Evolutionary conservation across 164 flowering plant genomes (phyloP).

Genomic region (Vitis labrusca): DNA sequence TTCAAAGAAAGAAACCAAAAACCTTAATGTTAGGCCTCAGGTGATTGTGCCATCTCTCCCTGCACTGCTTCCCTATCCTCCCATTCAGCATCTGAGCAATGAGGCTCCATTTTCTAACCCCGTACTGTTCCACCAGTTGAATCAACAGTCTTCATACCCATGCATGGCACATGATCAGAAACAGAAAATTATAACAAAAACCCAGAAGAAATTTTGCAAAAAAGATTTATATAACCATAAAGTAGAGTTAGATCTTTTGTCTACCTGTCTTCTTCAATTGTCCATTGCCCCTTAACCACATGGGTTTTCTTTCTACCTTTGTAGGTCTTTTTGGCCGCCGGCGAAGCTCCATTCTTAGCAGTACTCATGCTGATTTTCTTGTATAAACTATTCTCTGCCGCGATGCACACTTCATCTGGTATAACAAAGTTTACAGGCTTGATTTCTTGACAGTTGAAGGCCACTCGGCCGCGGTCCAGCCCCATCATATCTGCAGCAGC

Average conservation of each 20-base stretch:
- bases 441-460: conserved; percentile 16
- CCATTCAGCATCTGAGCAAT: conserved; percentile 47
- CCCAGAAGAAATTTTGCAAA: neutral
- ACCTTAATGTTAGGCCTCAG: conserved; percentile 55
- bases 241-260: neutral
- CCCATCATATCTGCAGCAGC: conserved; percentile 7
- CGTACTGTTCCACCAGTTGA: conserved; percentile 38
- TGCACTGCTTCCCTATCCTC: conserved; percentile 51
- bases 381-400: conserved; percentile 27
- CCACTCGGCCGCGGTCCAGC: conserved; percentile 7
- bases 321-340: conserved; percentile 18
- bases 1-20: neutral
- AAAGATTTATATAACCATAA: neutral
- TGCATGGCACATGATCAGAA: neutral
- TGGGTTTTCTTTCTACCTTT: conserved; percentile 40
- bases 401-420: conserved; percentile 47
- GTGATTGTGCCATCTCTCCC: conserved; percentile 61
- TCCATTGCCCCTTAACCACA: conserved; percentile 82
- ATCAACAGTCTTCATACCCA: conserved; percentile 38
- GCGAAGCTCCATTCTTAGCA: conserved; percentile 8
- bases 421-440: conserved; percentile 36
- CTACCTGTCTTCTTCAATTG: conserved; percentile 83
- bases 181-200: neutral
- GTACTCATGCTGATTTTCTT: conserved; percentile 14
- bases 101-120: conserved; percentile 47